phyloP scores from a whole-genome alignment of 257 asterid genomes.

The Primulina huaijiensis region DNA sequence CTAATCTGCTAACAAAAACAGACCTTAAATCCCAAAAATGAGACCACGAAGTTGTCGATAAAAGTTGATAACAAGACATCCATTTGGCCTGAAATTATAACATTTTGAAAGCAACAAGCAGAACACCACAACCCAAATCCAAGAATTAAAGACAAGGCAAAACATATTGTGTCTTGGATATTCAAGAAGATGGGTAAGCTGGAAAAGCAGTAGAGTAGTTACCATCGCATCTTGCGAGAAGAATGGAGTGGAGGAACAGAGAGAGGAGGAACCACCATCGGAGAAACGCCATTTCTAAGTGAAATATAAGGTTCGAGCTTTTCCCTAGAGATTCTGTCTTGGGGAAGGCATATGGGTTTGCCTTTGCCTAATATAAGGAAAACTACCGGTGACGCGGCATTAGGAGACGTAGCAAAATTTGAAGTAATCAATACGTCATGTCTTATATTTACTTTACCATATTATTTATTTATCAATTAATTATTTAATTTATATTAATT shows the following conservation, averaged over 20 bases:
- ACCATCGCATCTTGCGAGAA: conserved; percentile 66
- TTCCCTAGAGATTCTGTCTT: no score
- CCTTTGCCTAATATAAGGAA: no score
- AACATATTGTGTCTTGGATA: conserved; percentile 4
- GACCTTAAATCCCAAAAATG: no score
- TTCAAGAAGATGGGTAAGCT: not conserved
- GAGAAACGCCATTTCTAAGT: conserved; percentile 47
- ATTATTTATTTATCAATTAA: no score
- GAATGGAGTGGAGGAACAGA: conserved; percentile 44
- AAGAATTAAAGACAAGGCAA: conserved; percentile 21
- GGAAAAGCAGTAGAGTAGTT: not conserved
- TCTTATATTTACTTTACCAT: no score
- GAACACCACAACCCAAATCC: conserved; percentile 8
- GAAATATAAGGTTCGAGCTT: no score
- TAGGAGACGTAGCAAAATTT: no score
- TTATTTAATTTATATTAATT: no score
- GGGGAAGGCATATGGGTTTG: no score
- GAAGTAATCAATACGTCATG: no score
- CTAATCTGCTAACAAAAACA: no score
- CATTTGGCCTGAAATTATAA: not conserved
- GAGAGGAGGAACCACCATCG: conserved; percentile 48
- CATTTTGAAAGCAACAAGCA: not conserved
- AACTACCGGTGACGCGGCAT: no score
- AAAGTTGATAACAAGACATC: not conserved
- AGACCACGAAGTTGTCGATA: not conserved